A percentile compares a stretch with the other conserved stretches of the same genome.
phyloP scores from a whole-genome alignment of 768 basidiomycete genomes.

The Mycena vulgaris region DNA sequence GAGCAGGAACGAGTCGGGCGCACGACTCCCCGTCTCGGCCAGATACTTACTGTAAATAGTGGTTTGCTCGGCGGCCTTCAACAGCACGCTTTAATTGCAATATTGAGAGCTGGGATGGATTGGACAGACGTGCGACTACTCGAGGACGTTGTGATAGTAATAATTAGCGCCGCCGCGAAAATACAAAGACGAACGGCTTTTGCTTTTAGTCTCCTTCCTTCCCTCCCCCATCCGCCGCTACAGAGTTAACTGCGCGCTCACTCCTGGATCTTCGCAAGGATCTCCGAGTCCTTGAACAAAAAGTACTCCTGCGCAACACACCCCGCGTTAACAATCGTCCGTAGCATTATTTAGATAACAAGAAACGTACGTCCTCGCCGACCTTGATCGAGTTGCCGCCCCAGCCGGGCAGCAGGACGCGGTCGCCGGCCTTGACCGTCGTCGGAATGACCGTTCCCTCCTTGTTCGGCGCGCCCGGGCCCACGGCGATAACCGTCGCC shows the following conservation, averaged over 20 bases:
- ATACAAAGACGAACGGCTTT: constrained; percentile 30
- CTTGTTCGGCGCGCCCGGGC: constrained; percentile 94
- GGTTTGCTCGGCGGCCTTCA: too few species aligned
- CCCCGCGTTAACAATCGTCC: constrained; percentile 1
- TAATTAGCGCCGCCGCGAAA: constrained; percentile 25
- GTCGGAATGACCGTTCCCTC: constrained; percentile 84
- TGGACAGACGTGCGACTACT: constrained; percentile 22
- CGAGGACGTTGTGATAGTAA: constrained; percentile 3
- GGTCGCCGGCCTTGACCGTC: constrained; percentile 89
- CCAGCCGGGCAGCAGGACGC: constrained; percentile 96
- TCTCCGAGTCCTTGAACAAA: constrained; percentile 95
- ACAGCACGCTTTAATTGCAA: too few species aligned
- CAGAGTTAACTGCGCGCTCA: constrained; percentile 54
- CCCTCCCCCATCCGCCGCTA: background rate
- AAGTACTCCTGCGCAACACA: constrained; percentile 82
- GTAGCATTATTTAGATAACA: constrained; percentile 3
- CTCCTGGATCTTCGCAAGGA: constrained; percentile 96
- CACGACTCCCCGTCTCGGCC: too few species aligned
- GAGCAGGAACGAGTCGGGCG: too few species aligned
- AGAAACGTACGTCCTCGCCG: constrained; percentile 88
- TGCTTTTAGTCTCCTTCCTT: constrained; percentile 18
- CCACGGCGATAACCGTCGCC: constrained; percentile 95
- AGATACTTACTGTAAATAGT: too few species aligned
- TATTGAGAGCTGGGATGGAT: constrained; percentile 35
- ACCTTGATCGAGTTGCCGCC: constrained; percentile 97